phyloP scores from a whole-genome alignment of 164 flowering plant genomes.

The Berberis vulgaris region DNA sequence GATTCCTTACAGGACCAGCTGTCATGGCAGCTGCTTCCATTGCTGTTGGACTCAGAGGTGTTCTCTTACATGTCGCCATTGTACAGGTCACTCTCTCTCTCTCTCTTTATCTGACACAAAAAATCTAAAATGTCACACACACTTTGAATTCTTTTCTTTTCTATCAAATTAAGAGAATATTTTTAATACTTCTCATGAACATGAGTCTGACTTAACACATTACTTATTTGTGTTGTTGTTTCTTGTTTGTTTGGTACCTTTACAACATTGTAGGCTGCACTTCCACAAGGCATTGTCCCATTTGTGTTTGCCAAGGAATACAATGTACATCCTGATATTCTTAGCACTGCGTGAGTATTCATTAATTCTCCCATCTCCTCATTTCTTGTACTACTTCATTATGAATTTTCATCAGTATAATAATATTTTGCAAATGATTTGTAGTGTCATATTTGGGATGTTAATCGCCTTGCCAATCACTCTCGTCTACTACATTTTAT shows the following conservation, averaged over 20 bases:
- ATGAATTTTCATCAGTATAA: background rate
- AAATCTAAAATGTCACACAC: conserved; percentile 21
- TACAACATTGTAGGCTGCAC: conserved; percentile 57
- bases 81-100: conserved; percentile 52
- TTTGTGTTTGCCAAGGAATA: conserved; percentile 88
- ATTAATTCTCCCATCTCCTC: background rate
- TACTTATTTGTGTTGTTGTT: background rate
- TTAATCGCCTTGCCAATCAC: conserved; percentile 78
- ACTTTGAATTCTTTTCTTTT: conserved; percentile 1
- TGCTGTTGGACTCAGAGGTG: conserved; percentile 76
- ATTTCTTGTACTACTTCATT: background rate
- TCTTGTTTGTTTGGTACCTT: background rate
- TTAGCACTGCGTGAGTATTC: conserved; percentile 57
- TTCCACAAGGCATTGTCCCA: conserved; percentile 96
- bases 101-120: conserved; percentile 23
- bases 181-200: background rate
- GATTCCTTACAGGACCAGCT: conserved; percentile 96
- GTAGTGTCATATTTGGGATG: conserved; percentile 89
- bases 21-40: conserved; percentile 94
- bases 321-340: conserved; percentile 87
- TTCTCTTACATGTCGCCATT: conserved; percentile 74
- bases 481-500: conserved; percentile 71
- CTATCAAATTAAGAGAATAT: background rate
- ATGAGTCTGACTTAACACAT: background rate
- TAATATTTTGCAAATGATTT: conserved; percentile 1